Conservation (phyloP, 2,329 filamentous ascomycete genomes). For the Phyllosticta ampelicida region DNA sequence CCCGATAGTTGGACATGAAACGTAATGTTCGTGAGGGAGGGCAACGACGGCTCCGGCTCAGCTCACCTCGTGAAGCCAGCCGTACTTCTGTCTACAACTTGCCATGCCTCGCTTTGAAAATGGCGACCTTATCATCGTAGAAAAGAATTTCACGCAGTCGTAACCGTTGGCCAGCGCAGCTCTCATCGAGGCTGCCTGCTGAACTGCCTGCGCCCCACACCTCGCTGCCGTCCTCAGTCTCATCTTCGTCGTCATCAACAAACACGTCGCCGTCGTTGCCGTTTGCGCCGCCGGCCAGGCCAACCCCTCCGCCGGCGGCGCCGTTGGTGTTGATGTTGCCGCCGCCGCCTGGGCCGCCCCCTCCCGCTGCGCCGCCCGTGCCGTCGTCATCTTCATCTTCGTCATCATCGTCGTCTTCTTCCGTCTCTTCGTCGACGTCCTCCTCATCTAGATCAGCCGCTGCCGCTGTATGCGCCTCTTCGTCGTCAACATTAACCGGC, state of each 20-base stretch:
- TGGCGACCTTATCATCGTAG: constrained; percentile 72
- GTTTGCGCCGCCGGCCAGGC: neutral
- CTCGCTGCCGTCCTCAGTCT: constrained; percentile 35
- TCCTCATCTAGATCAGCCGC: constrained; percentile 12
- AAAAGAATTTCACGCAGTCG: constrained; percentile 69
- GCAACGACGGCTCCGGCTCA: too few relatives aligned
- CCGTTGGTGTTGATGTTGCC: neutral
- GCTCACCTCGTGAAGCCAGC: too few relatives aligned
- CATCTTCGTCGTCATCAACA: constrained; percentile 26
- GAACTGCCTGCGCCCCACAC: neutral
- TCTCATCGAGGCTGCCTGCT: constrained; percentile 25
- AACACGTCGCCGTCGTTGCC: neutral
- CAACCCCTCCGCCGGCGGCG: neutral
- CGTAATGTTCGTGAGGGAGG: too few relatives aligned
- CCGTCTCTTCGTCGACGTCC: constrained; percentile 29
- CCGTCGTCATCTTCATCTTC: constrained; percentile 40
- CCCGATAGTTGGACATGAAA: too few relatives aligned
- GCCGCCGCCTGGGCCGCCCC: constrained; percentile 18
- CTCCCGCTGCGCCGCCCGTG: constrained; percentile 22
- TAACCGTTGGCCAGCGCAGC: constrained; percentile 41
- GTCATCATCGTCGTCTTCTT: constrained; percentile 34
- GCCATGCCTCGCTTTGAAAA: constrained; percentile 66
- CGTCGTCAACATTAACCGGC: constrained; percentile 17
- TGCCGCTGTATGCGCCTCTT: constrained; percentile 16
- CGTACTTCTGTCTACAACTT: too few relatives aligned